Conservation (phyloP, 306 rosid species). For the Vachellia pachyceras region DNA sequence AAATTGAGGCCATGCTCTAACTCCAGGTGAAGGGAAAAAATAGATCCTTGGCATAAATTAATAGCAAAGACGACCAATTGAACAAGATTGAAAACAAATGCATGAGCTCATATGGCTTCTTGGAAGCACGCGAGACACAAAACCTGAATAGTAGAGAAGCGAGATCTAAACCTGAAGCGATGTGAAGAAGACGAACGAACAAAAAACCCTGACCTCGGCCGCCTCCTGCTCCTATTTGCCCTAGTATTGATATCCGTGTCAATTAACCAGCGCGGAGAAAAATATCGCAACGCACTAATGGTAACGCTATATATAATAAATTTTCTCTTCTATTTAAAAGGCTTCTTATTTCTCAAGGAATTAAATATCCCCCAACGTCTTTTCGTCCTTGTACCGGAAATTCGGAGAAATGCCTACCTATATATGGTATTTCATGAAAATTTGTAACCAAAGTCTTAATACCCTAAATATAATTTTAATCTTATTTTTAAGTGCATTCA, state of each 20-base stretch:
- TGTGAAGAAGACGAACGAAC: not conserved
- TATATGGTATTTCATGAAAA: too few species aligned
- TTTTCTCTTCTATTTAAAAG: not conserved
- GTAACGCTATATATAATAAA: not conserved
- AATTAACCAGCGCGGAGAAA: too few species aligned
- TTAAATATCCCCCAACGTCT: not conserved
- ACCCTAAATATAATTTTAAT: too few species aligned
- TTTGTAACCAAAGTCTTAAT: not conserved
- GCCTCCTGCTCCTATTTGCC: not conserved
- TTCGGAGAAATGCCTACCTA: too few species aligned
- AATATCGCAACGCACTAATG: not conserved
- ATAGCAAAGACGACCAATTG: not conserved
- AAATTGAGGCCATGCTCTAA: not conserved
- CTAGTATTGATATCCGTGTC: not conserved
- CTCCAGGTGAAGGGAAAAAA: not conserved
- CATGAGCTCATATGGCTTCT: not conserved
- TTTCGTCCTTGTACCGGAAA: not conserved
- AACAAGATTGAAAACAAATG: not conserved
- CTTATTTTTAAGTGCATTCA: too few species aligned
- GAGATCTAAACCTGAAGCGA: slow-evolving; percentile 23
- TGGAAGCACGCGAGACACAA: not conserved
- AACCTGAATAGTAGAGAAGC: not conserved
- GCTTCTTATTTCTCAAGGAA: too few species aligned
- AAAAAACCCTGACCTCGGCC: slow-evolving; percentile 47
- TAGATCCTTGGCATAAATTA: not conserved